These are phyloP conservation scores for Pneumocystis jirovecii DNA, from an alignment of 1,139 yeast genomes.

Conservation along the genomic window DNA sequence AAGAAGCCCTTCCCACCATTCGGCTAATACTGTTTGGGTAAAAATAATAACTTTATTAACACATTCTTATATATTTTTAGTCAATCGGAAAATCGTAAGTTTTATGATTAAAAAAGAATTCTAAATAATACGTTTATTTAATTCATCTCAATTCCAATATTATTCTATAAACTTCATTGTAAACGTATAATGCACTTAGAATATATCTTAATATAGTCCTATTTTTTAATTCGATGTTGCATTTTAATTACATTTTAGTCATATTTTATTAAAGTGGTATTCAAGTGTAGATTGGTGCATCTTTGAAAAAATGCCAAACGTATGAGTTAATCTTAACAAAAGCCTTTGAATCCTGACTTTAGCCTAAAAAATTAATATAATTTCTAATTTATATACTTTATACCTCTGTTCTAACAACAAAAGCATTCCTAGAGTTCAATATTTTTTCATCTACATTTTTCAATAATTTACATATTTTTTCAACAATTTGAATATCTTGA, in stretches of 20 bases:
- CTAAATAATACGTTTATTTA: neutral
- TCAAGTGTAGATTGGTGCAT: neutral
- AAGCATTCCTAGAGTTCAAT: neutral
- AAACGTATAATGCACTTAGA: neutral
- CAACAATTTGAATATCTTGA: neutral
- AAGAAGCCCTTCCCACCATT: constrained; percentile 82
- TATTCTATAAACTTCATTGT: neutral
- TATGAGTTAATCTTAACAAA: neutral
- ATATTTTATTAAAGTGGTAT: neutral
- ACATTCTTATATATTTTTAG: neutral
- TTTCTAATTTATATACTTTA: neutral
- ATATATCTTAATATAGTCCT: neutral
- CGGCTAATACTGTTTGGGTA: constrained; percentile 76
- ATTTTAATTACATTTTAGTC: neutral
- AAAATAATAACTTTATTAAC: neutral
- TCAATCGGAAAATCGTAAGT: constrained; percentile 57
- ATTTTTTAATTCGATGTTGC: too few species aligned
- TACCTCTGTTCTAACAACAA: neutral
- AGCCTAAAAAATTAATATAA: neutral
- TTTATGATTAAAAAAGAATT: constrained; percentile 50
- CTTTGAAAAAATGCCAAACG: neutral
- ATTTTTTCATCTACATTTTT: neutral
- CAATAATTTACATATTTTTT: neutral
- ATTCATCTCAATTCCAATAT: neutral
- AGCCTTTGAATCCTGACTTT: neutral